phyloP scores from a whole-genome alignment of 148 eudicot species.

The Tetragonia tetragonoides region DNA sequence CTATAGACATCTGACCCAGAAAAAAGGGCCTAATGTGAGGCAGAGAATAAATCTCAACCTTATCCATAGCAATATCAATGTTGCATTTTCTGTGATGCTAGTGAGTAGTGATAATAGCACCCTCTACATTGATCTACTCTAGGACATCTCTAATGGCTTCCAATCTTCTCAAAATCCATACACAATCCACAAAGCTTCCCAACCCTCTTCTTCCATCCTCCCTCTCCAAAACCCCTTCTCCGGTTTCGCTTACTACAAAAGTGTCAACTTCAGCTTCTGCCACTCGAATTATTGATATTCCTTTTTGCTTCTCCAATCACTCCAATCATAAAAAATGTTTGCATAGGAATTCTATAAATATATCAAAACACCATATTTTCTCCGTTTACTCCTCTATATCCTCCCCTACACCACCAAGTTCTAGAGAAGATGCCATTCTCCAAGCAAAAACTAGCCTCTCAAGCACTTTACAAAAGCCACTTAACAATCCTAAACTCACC shows the following conservation, averaged over 20 bases:
- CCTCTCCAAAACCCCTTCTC: slow-evolving; percentile 25
- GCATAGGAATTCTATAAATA: slow-evolving; percentile 4
- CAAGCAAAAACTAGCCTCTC: slow-evolving; percentile 80
- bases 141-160: slow-evolving; percentile 40
- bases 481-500: slow-evolving; percentile 64
- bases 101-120: background rate
- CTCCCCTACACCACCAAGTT: slow-evolving; percentile 58
- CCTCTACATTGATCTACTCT: background rate
- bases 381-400: slow-evolving; percentile 39
- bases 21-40: slow-evolving; percentile 12
- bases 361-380: slow-evolving; percentile 13
- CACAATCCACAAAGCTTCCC: slow-evolving; percentile 32
- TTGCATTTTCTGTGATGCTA: slow-evolving; percentile 9
- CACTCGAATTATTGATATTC: slow-evolving; percentile 9
- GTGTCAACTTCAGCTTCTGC: background rate
- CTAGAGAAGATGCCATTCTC: slow-evolving; percentile 73
- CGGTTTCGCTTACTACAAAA: background rate
- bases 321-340: slow-evolving; percentile 12
- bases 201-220: slow-evolving; percentile 21
- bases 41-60: slow-evolving; percentile 17
- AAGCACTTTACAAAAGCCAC: slow-evolving; percentile 67
- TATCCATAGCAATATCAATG: slow-evolving; percentile 17
- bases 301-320: background rate
- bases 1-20: background rate
- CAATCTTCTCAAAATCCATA: slow-evolving; percentile 40